Base-by-base conservation (phyloP, 2,329 filamentous ascomycete genomes). In the Kalmusia sp. region DNA sequence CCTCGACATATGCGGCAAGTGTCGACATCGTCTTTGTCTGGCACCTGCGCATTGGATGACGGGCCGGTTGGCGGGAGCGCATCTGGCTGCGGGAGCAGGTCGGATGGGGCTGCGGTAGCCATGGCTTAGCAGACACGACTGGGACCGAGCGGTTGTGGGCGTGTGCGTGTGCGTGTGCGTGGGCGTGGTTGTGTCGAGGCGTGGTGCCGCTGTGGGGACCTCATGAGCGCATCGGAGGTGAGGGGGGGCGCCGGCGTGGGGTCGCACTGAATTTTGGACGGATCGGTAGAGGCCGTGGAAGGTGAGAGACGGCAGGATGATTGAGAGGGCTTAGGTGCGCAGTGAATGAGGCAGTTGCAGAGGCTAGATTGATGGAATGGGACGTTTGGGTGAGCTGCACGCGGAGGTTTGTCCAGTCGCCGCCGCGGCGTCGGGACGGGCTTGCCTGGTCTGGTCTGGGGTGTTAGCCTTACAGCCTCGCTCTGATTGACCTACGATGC, bases 1-100 rank as follows among this genome's bases (percentile, higher is more conserved):
- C 91, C 92, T 64, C 96, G 87, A 77, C 95, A 99, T 80, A 99
- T 99, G 56, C 95, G 88, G 80, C 95, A 99, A n/a, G 92, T 96
- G 70, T 96, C 91, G 51, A 83, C 82, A 49, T 90, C 87, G 51
- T 82, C 65, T 49, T 63, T 72, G 46, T 73, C 69, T 30, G 51
- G 55, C 37, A 2, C 19, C 17, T 38, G 17, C 17, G 17, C 19
- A 14, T 21, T 14, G 5, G 35, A 14, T 21, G 55, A 25, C 28
- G 33, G 41, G 41, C 19, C 15, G 44, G 49, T 48, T 55, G 44
- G 63, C 56, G 48, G 79, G 79, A 55, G 75, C 78, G 61, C 79
- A 82, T 41, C 17, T 21, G 33, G 33, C 2, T 7, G 9, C 14
- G 9, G 27, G 49, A 77, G 72, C 40, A 81, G 79, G 62, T 85